phyloP scores from a whole-genome alignment of 495 filamentous ascomycete genomes.

The Astrocystis sublimbata region DNA sequence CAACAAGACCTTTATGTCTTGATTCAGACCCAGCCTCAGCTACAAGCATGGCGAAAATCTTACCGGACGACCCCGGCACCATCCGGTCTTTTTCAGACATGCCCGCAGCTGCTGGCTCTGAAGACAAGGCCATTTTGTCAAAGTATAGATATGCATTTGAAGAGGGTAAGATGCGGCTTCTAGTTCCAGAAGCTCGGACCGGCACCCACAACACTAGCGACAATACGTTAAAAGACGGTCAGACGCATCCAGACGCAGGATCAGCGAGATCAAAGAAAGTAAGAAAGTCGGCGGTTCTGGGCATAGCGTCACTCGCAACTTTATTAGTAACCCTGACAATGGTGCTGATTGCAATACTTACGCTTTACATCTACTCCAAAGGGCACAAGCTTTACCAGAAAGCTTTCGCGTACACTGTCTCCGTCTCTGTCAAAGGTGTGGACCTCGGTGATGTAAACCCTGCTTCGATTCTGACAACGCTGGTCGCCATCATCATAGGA shows the following conservation, averaged over 20 bases:
- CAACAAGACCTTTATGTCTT: constrained; percentile 25
- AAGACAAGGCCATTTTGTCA: background rate
- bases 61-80: constrained; percentile 19
- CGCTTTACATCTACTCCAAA: constrained; percentile 31
- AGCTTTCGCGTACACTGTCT: constrained; percentile 35
- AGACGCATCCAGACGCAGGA: too few species aligned
- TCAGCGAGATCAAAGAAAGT: background rate
- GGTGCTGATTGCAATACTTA: constrained; percentile 28
- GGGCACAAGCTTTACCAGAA: constrained; percentile 33
- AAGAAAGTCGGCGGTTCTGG: constrained; percentile 28
- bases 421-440: constrained; percentile 28
- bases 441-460: constrained; percentile 34
- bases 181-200: background rate
- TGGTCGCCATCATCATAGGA: constrained; percentile 30
- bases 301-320: constrained; percentile 23
- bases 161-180: background rate
- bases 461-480: constrained; percentile 32
- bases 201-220: background rate
- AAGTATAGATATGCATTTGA: background rate
- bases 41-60: constrained; percentile 21
- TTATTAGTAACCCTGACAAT: constrained; percentile 19
- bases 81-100: constrained; percentile 14
- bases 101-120: background rate
- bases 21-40: constrained; percentile 21
- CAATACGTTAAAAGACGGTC: background rate